Base-by-base conservation (phyloP, 2,329 filamentous ascomycete genomes). In the Sclerotinia trifoliorum region DNA sequence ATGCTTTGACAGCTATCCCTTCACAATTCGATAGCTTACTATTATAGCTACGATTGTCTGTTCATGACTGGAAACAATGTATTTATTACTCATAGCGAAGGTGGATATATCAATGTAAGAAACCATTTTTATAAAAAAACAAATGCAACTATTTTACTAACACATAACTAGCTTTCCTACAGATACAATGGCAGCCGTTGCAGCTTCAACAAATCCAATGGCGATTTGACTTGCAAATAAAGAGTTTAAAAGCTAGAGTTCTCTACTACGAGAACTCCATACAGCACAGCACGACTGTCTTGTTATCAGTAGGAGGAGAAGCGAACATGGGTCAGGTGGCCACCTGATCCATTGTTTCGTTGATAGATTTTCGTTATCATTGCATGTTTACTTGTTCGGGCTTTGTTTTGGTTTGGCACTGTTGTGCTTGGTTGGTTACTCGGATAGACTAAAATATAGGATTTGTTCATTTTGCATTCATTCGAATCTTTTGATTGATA, bases 21-120 rank as follows among this genome's bases (percentile, higher is more conserved):
- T 48, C 3, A 48, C 21, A 21, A 35, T 35, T 10, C 19, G 52
- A 35, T 6, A 32, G n/a, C 29, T 55, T 21, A 55, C 19, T n/a
- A 15, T 35, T n/a, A 55, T 55, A 55, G 52, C 24, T 62, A 62
- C 21, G 42, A 61, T 6, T 61, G 58, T 26, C 35, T 62, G 58
- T 62, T 24, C 1, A 62, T 62, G 44, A 24, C 21, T 24, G 44
- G 58, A 35, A 35, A 49, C 29, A 62, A 62, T 7, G 5, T 5
- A 48, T 62, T 55, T 19, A 35, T 13, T 35, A 55, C 52, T 13
- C 29, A n/a, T 0, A 3, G 8, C 1, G 52, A 55, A 11, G 52
- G 52, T 55, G 29, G 29, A 55, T 35, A 21, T 11, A 55, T 55
- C 29, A 55, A 55, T 6, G 29, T 55, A 55, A 55, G 52, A 35